phyloP scores from a whole-genome alignment of 768 basidiomycete species.

The Lentinus tigrinus region DNA sequence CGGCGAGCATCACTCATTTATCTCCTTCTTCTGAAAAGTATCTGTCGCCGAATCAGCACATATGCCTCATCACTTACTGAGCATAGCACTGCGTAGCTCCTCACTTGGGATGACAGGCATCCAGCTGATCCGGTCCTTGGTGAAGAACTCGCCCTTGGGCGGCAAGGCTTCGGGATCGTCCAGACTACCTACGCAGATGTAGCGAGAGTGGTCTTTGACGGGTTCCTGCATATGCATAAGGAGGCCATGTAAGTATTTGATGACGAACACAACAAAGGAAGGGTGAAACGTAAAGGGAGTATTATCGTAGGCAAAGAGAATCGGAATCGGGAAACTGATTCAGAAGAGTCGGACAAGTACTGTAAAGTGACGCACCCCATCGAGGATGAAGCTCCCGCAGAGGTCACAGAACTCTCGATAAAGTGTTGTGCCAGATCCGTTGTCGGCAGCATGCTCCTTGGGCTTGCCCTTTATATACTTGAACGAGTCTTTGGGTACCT shows the following conservation, averaged over 20 bases:
- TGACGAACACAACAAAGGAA: no score
- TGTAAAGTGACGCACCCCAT: constrained; percentile 21
- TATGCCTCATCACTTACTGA: neutral
- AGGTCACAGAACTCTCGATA: constrained; percentile 20
- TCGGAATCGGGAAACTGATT: no score
- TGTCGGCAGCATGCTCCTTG: constrained; percentile 19
- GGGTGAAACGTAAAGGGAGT: no score
- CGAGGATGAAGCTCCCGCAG: constrained; percentile 20
- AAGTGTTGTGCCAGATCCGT: constrained; percentile 17
- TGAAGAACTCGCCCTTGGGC: constrained; percentile 24
- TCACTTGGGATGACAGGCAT: constrained; percentile 19
- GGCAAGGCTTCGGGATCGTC: constrained; percentile 21
- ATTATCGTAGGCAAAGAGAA: no score
- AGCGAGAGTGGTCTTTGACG: constrained; percentile 3
- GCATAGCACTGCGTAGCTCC: neutral
- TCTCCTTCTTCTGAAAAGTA: neutral
- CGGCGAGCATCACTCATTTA: neutral
- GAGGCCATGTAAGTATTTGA: no score
- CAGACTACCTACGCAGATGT: constrained; percentile 16
- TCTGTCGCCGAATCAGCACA: neutral
- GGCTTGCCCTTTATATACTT: constrained; percentile 9
- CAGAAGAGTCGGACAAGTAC: neutral
- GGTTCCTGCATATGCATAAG: neutral
- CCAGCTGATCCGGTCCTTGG: constrained; percentile 17
- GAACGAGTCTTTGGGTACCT: constrained; percentile 17